These are phyloP conservation scores for Pyricularia sp. DNA, from an alignment of 2,329 filamentous ascomycete genomes.

Conservation along the genomic window DNA sequence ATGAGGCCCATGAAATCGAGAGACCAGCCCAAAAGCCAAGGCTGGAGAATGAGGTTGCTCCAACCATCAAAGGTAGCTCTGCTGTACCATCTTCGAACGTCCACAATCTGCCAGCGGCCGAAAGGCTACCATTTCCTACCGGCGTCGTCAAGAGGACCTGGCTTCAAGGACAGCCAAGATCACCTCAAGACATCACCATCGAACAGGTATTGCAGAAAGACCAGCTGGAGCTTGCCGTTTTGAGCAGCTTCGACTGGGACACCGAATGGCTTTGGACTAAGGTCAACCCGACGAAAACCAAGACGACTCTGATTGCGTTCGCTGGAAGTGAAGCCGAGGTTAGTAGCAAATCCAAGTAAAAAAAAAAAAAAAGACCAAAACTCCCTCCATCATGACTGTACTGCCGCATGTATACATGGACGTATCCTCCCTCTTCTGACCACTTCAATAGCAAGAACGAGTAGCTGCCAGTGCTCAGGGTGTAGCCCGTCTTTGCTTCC, in stretches of 20 bases:
- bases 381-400: not conserved
- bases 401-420: not conserved
- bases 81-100: not conserved
- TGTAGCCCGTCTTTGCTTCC: conserved; percentile 55
- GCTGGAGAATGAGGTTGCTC: not conserved
- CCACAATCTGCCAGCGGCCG: not conserved
- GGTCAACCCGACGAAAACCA: conserved; percentile 46
- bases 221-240: conserved; percentile 59
- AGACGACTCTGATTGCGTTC: conserved; percentile 47
- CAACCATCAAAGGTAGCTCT: not conserved
- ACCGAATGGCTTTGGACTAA: conserved; percentile 67
- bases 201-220: conserved; percentile 72
- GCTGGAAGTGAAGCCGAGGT: conserved; percentile 40
- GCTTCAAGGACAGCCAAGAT: conserved; percentile 48
- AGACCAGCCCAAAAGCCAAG: conserved; percentile 4
- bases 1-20: not conserved
- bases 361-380: not conserved
- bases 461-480: conserved; percentile 35
- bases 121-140: conserved; percentile 27
- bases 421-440: not conserved
- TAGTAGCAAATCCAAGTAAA: conserved; percentile 10
- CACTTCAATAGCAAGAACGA: conserved; percentile 26
- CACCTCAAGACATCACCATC: conserved; percentile 65
- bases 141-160: conserved; percentile 76
- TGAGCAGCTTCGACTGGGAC: conserved; percentile 84